Percentiles rank a stretch among this genome's conserved stretches.
These are phyloP conservation scores for Dorcoceras hygrometricum DNA, from an alignment of 257 asterid species.

Conservation along the genomic window DNA sequence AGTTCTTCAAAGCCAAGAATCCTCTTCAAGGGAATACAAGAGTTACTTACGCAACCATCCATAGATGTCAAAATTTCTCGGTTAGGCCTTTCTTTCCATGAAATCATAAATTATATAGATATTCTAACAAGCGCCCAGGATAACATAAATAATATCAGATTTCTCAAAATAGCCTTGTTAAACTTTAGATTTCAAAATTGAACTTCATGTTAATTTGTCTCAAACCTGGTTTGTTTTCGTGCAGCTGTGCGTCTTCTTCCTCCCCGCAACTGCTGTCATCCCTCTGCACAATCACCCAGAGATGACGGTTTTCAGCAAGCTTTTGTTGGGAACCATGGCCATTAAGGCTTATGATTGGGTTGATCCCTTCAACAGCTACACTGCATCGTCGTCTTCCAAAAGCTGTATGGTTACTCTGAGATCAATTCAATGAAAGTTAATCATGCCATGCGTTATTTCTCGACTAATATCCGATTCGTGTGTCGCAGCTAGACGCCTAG, in stretches of 20 bases:
- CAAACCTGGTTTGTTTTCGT: background rate
- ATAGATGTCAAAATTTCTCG: slow-evolving; percentile 54
- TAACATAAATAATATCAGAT: background rate
- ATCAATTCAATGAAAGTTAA: background rate
- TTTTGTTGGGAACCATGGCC: slow-evolving; percentile 76
- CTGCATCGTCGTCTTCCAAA: slow-evolving; percentile 27
- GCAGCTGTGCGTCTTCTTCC: slow-evolving; percentile 76
- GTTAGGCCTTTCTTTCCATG: slow-evolving; percentile 29
- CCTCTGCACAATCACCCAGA: slow-evolving; percentile 96
- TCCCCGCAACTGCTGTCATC: slow-evolving; percentile 59
- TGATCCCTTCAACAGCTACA: slow-evolving; percentile 23
- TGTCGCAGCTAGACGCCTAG: slow-evolving; percentile 52
- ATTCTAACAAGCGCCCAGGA: no score
- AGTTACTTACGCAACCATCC: slow-evolving; percentile 64
- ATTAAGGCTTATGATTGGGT: slow-evolving; percentile 80
- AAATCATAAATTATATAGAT: no score
- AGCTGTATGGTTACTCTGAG: no score
- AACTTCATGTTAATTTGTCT: slow-evolving; percentile 9
- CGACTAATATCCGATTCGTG: background rate
- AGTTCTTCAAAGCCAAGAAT: slow-evolving; percentile 52
- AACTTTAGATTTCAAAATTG: background rate
- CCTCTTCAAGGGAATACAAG: slow-evolving; percentile 44
- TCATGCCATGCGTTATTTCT: background rate
- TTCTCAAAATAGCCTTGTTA: background rate
- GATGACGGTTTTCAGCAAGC: slow-evolving; percentile 93